Evolutionary conservation across 2,329 filamentous ascomycete genomes (phyloP), one percentile per base, ranked within the genome.

Genomic region (Pseudogymnoascus sp.): DNA sequence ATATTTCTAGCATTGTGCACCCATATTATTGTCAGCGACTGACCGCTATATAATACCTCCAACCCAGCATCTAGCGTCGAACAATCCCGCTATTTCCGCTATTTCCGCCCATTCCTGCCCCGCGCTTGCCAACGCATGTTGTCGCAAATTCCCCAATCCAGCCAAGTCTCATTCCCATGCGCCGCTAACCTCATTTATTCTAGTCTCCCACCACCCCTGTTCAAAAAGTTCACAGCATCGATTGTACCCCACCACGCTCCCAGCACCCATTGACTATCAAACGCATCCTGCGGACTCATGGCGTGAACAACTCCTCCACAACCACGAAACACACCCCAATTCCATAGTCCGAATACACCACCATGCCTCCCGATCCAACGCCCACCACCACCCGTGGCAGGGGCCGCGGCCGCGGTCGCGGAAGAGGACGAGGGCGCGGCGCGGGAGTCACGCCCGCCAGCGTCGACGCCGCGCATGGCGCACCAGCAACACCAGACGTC

Each of bases 171-270:
- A n/a, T 3, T 3, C 38, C 38, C 38, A 40, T 7, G 4, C 38
- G 5, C 38, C 38, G 3, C 38, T 40, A 40, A 40, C 38, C 38
- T 3, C 8, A 40, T 40, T 16, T 7, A 40, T 11, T 7, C 38
- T 40, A 40, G 38, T 7, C 6, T 2, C 16, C 38, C 16, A 40
- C 38, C 38, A 40, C 28, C 26, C 56, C 56, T 60, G 56, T 38
- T 60, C 46, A 56, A 56, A 56, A 56, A 56, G 46, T 56, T 56
- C 46, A 56, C 22, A 24, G 22, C 19, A 28, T 4, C 16, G 38
- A 56, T 56, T 33, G 46, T 56, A 33, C 46, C 46, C 46, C 46
- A 56, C 46, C 46, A 56, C 22, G 46, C 24, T 40, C 38, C n/a
- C 38, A 40, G 38, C 38, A 40, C 38, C n/a, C 38, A 40, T 40